A percentile compares a stretch with the other conserved stretches of the same genome.
These are phyloP conservation scores for Taiozyma sp. DNA, from an alignment of 1,139 yeast genomes.

Conservation along the genomic window DNA sequence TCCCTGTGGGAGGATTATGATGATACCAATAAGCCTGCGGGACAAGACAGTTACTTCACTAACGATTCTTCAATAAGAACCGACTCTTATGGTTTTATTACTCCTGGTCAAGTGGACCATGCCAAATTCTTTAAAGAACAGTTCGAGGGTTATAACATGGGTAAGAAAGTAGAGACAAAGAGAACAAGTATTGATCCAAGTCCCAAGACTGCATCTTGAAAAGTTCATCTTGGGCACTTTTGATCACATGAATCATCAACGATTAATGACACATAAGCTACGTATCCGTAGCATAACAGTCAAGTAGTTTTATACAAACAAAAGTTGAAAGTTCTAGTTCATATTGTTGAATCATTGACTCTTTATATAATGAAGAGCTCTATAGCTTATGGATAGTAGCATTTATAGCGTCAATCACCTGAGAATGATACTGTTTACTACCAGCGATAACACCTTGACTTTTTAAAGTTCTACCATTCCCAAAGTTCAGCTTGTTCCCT, in stretches of 20 bases:
- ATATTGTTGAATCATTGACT: too few species aligned
- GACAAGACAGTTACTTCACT: background rate
- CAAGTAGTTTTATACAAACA: too few species aligned
- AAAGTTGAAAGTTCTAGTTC: too few species aligned
- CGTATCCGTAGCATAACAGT: too few species aligned
- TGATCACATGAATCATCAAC: background rate
- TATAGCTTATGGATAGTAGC: constrained; percentile 9
- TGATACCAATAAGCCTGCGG: background rate
- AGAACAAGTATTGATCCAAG: background rate
- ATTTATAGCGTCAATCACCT: constrained; percentile 59
- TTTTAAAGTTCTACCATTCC: constrained; percentile 75
- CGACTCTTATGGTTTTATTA: background rate
- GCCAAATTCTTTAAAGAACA: background rate
- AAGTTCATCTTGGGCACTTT: too few species aligned
- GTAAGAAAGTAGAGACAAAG: background rate
- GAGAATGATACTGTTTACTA: constrained; percentile 53
- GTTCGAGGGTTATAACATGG: background rate
- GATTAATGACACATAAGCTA: background rate
- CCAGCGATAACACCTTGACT: constrained; percentile 95
- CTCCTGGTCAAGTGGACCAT: background rate
- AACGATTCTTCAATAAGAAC: background rate
- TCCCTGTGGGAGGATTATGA: constrained; percentile 7
- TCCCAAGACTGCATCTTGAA: background rate
- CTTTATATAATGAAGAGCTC: background rate
- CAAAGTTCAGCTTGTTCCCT: constrained; percentile 72